A percentile compares a stretch with the other conserved stretches of the same genome.
Conservation (phyloP, 2,329 filamentous ascomycete species). For the Pezicula neosporulosa region DNA sequence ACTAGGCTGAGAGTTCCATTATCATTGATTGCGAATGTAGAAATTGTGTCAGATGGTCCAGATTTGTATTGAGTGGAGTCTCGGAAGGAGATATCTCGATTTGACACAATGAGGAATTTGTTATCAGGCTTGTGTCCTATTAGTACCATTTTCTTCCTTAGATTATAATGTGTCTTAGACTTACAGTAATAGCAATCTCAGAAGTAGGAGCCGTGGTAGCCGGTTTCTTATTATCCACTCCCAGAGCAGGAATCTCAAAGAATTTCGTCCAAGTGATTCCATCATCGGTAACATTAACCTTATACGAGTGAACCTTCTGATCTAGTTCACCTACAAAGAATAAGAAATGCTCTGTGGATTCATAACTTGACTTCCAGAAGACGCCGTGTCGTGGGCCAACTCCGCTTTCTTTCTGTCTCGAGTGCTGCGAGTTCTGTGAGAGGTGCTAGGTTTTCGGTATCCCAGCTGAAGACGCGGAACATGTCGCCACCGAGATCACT, state of each 20-base stretch:
- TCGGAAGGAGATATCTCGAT: constrained; percentile 10
- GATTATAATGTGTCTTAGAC: not conserved
- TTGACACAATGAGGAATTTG: constrained; percentile 12
- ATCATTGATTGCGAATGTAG: constrained; percentile 31
- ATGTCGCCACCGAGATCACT: constrained; percentile 47
- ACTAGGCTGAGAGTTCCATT: constrained; percentile 35
- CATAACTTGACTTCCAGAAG: constrained; percentile 30
- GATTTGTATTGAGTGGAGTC: constrained; percentile 1
- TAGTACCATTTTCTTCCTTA: not conserved
- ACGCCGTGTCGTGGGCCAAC: constrained; percentile 46
- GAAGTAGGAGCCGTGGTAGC: constrained; percentile 5
- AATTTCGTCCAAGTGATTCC: constrained; percentile 4
- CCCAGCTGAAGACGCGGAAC: constrained; percentile 38
- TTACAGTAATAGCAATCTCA: constrained; percentile 6
- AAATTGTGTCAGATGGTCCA: constrained; percentile 33
- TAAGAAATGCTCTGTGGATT: constrained; percentile 23
- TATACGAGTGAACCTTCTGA: constrained; percentile 33
- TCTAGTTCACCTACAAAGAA: constrained; percentile 42
- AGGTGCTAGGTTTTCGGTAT: constrained; percentile 34
- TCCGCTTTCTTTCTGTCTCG: constrained; percentile 29
- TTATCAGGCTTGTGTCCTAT: constrained; percentile 9
- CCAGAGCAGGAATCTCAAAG: constrained; percentile 8
- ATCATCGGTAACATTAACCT: not conserved
- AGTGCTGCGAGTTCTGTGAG: constrained; percentile 31
- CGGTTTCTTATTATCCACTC: constrained; percentile 3